These are phyloP conservation scores for Fusarium nelsonii DNA, from an alignment of 2,329 filamentous ascomycete genomes.

Conservation along the genomic window DNA sequence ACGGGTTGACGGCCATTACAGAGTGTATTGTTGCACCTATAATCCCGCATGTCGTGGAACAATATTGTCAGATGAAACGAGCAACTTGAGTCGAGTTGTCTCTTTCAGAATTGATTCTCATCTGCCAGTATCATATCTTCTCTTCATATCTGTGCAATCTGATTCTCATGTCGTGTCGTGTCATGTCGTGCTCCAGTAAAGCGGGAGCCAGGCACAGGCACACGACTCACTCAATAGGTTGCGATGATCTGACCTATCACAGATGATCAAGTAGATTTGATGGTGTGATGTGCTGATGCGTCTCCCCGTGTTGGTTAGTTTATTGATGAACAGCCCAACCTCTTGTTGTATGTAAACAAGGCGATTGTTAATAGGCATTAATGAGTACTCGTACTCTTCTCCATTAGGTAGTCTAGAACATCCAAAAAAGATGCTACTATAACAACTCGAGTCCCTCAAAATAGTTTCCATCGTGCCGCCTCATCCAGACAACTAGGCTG, in stretches of 20 bases:
- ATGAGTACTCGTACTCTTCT: background rate
- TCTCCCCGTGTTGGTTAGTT: background rate
- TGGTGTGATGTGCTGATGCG: slow-evolving; percentile 9
- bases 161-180: background rate
- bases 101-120: background rate
- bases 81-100: background rate
- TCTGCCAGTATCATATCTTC: background rate
- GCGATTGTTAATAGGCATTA: background rate
- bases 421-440: slow-evolving; percentile 1
- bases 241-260: background rate
- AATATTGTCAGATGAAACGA: slow-evolving; percentile 3
- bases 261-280: background rate
- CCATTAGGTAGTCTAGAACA: background rate
- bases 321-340: background rate
- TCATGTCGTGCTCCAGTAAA: background rate
- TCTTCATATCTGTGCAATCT: background rate
- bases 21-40: slow-evolving; percentile 3
- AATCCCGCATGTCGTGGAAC: background rate
- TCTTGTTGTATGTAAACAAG: slow-evolving; percentile 7
- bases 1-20: slow-evolving; percentile 20
- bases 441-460: slow-evolving; percentile 5
- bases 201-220: background rate
- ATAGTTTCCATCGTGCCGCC: background rate
- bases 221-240: slow-evolving; percentile 6
- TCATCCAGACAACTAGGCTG: background rate